phyloP scores from a whole-genome alignment of 1,139 yeast species.

The Yueomyces sp. region DNA sequence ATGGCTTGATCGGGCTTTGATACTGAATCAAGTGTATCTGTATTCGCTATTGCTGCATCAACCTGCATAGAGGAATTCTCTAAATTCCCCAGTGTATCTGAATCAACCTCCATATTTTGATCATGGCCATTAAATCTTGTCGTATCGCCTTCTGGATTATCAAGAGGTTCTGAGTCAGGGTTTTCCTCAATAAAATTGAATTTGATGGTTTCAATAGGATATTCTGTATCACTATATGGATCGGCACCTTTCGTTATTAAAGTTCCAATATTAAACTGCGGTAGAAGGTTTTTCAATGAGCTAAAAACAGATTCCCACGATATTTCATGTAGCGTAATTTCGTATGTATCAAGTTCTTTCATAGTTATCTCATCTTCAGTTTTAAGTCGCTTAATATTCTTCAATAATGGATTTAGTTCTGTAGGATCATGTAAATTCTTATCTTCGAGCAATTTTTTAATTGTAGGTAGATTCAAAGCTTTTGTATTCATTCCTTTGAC shows the following conservation, averaged over 20 bases:
- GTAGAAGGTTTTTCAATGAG: constrained; percentile 14
- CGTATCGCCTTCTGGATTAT: background rate
- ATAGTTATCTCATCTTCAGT: constrained; percentile 18
- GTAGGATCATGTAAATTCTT: background rate
- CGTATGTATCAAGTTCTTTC: constrained; percentile 15
- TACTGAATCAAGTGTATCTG: background rate
- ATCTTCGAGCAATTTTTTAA: constrained; percentile 1
- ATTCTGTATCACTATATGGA: constrained; percentile 37
- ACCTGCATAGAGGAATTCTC: background rate
- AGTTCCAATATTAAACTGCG: constrained; percentile 17
- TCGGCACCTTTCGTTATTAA: constrained; percentile 27
- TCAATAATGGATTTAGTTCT: constrained; percentile 9
- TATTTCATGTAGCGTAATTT: constrained; percentile 10
- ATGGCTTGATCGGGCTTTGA: too few species aligned
- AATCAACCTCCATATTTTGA: background rate
- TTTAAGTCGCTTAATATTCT: constrained; percentile 15
- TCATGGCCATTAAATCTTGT: background rate
- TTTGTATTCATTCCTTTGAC: constrained; percentile 4
- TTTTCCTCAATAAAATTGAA: constrained; percentile 4
- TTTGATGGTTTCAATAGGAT: constrained; percentile 33
- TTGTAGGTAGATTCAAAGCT: background rate
- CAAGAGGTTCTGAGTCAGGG: background rate
- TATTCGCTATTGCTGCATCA: background rate
- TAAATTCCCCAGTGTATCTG: background rate
- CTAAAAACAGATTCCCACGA: constrained; percentile 21